These are phyloP conservation scores for Populus hybrid DNA, from an alignment of 441 rosid genomes.

Conservation along the genomic window DNA sequence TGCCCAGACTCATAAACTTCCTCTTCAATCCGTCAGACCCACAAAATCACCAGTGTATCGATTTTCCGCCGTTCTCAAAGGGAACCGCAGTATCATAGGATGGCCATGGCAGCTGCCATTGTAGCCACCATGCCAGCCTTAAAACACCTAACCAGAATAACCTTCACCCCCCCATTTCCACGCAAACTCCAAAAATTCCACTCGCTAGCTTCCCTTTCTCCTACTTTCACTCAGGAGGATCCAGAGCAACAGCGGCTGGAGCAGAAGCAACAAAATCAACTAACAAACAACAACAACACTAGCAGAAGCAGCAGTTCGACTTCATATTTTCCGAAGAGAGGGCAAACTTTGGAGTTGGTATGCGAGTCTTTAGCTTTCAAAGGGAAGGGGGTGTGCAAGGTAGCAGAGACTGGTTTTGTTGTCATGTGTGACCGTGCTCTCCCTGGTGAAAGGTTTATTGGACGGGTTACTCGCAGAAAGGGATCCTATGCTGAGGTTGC, in stretches of 20 bases:
- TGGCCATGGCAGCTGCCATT: conserved; percentile 2
- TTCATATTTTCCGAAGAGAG: conserved; percentile 71
- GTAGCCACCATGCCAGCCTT: conserved; percentile 36
- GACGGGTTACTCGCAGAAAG: conserved; percentile 77
- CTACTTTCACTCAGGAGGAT: conserved; percentile 29
- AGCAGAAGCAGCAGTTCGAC: conserved; percentile 10
- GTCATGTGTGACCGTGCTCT: conserved; percentile 87
- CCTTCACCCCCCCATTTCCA: conserved; percentile 27
- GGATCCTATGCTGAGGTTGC: conserved; percentile 79
- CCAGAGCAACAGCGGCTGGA: conserved; percentile 12
- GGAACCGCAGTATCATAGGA: too few relatives aligned
- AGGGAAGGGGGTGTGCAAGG: conserved; percentile 83
- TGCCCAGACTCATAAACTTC: too few relatives aligned
- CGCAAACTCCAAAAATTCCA: conserved; percentile 20
- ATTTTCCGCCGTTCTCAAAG: too few relatives aligned
- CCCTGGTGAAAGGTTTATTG: conserved; percentile 86
- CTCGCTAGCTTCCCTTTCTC: conserved; percentile 34
- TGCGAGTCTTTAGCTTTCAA: conserved; percentile 89
- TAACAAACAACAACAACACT: conserved; percentile 6
- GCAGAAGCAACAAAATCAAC: conserved; percentile 6
- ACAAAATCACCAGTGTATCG: too few relatives aligned
- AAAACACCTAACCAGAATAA: conserved; percentile 29
- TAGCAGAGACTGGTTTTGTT: conserved; percentile 74
- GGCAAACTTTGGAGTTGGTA: conserved; percentile 72
- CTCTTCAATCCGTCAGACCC: too few relatives aligned